These are phyloP conservation scores for Aquilaria yunnanensis DNA, from an alignment of 345 rosid species.

Conservation along the genomic window DNA sequence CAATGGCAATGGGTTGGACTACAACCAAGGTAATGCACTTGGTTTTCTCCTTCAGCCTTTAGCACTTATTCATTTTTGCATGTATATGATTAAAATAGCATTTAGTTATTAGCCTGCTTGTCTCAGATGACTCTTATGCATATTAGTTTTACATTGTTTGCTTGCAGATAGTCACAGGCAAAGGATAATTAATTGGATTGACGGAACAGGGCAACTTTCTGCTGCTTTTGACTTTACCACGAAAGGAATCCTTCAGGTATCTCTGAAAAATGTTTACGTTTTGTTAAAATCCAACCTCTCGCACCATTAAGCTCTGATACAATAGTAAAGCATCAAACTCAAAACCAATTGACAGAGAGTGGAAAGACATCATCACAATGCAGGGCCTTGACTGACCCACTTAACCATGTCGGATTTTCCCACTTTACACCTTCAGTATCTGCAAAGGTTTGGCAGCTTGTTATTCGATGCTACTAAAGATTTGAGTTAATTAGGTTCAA, in stretches of 20 bases:
- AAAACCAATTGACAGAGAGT: too few relatives aligned
- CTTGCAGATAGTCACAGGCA: constrained; percentile 76
- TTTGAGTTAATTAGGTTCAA: too few relatives aligned
- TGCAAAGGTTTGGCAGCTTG: too few relatives aligned
- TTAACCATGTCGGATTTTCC: too few relatives aligned
- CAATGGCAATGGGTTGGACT: constrained; percentile 48
- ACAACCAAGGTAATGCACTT: constrained; percentile 63
- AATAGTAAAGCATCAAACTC: too few relatives aligned
- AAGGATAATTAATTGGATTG: constrained; percentile 78
- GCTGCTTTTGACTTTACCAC: constrained; percentile 94
- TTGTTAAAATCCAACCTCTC: too few relatives aligned
- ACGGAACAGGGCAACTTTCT: constrained; percentile 68
- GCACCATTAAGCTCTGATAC: too few relatives aligned
- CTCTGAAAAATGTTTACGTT: background rate
- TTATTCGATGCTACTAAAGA: too few relatives aligned
- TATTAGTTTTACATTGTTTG: constrained; percentile 1
- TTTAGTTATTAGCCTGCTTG: background rate
- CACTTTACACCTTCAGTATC: too few relatives aligned
- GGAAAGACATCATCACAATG: too few relatives aligned
- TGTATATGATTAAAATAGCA: too few relatives aligned
- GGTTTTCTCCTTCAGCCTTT: constrained; percentile 1
- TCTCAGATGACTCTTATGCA: background rate
- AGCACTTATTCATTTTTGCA: background rate
- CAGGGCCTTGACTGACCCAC: too few relatives aligned
- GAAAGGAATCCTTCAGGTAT: constrained; percentile 85